These are phyloP conservation scores for Wickerhamiella qilinensis DNA, from an alignment of 805 yeast genomes.

Conservation along the genomic window DNA sequence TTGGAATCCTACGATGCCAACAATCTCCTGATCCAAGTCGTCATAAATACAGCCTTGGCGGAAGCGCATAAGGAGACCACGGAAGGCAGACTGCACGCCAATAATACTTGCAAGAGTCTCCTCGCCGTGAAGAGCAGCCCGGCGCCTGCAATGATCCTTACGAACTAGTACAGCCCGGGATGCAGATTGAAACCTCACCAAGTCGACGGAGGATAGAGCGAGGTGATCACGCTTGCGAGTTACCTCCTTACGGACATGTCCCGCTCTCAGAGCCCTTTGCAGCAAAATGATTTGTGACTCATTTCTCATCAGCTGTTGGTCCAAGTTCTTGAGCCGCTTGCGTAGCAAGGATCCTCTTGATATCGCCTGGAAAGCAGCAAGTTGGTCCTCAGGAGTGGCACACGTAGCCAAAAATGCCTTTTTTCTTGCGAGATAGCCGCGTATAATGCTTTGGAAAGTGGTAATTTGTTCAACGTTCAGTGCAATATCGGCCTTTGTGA, in stretches of 20 bases:
- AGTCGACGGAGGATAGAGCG: neutral
- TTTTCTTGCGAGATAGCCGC: neutral
- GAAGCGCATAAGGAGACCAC: conserved; percentile 24
- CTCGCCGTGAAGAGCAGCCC: neutral
- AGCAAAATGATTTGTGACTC: neutral
- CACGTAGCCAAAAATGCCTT: neutral
- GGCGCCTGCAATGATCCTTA: too few relatives aligned
- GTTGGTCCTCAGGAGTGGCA: neutral
- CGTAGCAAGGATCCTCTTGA: neutral
- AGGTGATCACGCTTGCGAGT: neutral
- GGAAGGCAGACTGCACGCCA: conserved; percentile 22
- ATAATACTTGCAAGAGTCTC: conserved; percentile 9
- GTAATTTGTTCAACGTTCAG: neutral
- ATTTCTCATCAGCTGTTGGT: neutral
- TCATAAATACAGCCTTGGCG: conserved; percentile 18
- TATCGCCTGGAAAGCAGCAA: neutral
- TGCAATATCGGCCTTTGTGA: neutral
- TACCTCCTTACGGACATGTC: neutral
- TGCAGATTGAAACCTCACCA: conserved; percentile 33
- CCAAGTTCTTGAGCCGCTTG: neutral
- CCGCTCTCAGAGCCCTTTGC: neutral
- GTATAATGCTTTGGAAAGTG: neutral
- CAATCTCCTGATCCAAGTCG: conserved; percentile 22
- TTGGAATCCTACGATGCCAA: conserved; percentile 20
- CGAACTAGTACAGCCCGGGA: conserved; percentile 31